Evolutionary conservation across 2,329 filamentous ascomycete species (phyloP), one percentile per base, ranked within the genome.

Genomic region (Elsinoe perseae): DNA sequence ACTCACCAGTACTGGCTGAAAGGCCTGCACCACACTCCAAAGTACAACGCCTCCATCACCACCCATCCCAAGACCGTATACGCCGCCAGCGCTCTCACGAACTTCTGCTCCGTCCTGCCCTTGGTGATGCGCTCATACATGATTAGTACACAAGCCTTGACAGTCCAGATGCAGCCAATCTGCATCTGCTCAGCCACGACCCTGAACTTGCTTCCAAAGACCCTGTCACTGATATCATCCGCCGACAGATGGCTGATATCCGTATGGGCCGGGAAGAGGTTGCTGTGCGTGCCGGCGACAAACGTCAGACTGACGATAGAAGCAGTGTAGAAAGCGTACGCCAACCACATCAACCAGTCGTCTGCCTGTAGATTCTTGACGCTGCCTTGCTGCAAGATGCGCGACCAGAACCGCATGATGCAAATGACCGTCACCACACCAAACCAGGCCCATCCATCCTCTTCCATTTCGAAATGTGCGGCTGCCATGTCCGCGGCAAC

Each of bases 321-420:
- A 4, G 70, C 70, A 28, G 76, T 78, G 58, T 82, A 78, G 48
- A 69, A 69, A 10, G 68, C 69, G 59, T 77, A 68, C 6, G 77
- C 74, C 56, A 80, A 69, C 7, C 77, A 40, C 79, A 83, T 83
- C 21, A 80, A 68, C 62, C 75, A 81, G 63, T 84, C 81, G 61
- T 83, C 81, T 23, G 75, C 62, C 61, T 79, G 76, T n/a, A 81
- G 73, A 5, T 70, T 70, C 40, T 67, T 71, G 61, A 74, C 28
- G n/a, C 28, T 12, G 27, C 48, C 48, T 36, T 52, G 48, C 48
- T 52, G 48, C 27, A 52, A 18, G 48, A 52, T 52, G 27, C 48
- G 27, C 27, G 27, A 34, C 14, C n/a, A 28, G 28, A 52, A 52
- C 2, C 48, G 48, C 48, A 36, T 34, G n/a, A 52, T 36, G 48